phyloP scores from a whole-genome alignment of 108 stramenopile species.

The Nannochloropsis salina region DNA sequence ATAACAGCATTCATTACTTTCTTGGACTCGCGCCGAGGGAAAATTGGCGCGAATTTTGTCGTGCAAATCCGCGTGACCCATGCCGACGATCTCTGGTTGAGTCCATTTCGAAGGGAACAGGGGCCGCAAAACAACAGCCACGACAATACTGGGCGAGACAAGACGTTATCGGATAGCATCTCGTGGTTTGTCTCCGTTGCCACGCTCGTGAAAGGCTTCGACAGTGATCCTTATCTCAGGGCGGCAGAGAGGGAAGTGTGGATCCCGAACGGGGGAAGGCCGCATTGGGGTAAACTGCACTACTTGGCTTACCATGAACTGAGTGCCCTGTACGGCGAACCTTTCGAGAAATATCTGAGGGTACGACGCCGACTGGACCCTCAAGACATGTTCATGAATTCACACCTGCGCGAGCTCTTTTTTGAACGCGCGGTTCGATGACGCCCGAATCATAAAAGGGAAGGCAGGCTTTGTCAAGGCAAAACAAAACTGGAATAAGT shows the following conservation, averaged over 20 bases:
- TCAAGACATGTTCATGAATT: not conserved
- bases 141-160: not conserved
- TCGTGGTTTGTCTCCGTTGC: conserved; percentile 13
- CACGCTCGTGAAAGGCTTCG: not conserved
- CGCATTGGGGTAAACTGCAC: conserved; percentile 20
- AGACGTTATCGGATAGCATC: not conserved
- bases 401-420: not conserved
- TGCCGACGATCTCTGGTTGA: not conserved
- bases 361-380: not conserved
- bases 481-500: too few relatives aligned
- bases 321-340: not conserved
- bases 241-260: not conserved
- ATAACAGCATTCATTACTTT: not conserved
- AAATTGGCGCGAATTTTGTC: not conserved
- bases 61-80: not conserved
- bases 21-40: not conserved
- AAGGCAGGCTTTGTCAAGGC: too few relatives aligned
- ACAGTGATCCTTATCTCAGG: not conserved
- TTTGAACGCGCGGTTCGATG: not conserved
- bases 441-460: not conserved
- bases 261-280: not conserved
- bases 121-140: not conserved
- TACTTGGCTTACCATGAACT: not conserved
- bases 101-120: not conserved
- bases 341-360: not conserved